Percentiles rank a stretch among this genome's conserved stretches.
Conservation (phyloP, 140 eudicot genomes). For the Stevia rebaudiana region DNA sequence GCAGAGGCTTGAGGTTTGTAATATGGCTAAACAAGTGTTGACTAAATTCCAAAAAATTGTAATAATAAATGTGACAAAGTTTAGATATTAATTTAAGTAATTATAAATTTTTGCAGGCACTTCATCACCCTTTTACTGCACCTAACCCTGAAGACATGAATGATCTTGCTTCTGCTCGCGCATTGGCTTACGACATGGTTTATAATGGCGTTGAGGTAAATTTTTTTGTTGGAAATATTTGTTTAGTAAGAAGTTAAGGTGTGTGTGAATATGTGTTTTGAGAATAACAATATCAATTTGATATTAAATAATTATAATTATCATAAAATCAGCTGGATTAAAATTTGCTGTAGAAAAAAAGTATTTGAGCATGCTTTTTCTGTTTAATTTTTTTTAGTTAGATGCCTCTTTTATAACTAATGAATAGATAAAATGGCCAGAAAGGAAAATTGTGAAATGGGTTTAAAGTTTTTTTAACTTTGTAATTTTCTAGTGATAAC, state of each 20-base stretch:
- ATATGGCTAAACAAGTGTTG: not conserved
- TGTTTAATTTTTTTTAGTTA: not conserved
- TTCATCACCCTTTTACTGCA: constrained; percentile 97
- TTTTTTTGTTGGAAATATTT: not conserved
- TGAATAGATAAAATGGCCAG: not conserved
- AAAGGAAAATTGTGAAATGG: not conserved
- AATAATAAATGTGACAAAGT: not conserved
- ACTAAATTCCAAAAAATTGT: not conserved
- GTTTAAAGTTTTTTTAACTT: not conserved
- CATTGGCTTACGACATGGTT: constrained; percentile 99
- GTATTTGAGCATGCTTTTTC: not conserved
- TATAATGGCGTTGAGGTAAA: constrained; percentile 95
- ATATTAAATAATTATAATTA: not conserved
- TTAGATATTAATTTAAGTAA: not conserved
- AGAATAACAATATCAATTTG: not conserved
- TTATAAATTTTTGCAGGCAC: constrained; percentile 46
- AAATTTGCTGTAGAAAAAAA: not conserved
- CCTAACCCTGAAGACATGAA: constrained; percentile 91
- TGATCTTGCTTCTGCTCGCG: constrained; percentile 90
- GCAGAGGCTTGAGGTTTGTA: constrained; percentile 86
- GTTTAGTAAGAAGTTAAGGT: not conserved
- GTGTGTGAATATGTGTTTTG: not conserved
- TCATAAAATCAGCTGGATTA: not conserved
- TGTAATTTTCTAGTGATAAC: not conserved
- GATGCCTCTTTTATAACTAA: not conserved